Base-by-base conservation (phyloP, 2,329 filamentous ascomycete species). In the Scytalidium lignicola region DNA sequence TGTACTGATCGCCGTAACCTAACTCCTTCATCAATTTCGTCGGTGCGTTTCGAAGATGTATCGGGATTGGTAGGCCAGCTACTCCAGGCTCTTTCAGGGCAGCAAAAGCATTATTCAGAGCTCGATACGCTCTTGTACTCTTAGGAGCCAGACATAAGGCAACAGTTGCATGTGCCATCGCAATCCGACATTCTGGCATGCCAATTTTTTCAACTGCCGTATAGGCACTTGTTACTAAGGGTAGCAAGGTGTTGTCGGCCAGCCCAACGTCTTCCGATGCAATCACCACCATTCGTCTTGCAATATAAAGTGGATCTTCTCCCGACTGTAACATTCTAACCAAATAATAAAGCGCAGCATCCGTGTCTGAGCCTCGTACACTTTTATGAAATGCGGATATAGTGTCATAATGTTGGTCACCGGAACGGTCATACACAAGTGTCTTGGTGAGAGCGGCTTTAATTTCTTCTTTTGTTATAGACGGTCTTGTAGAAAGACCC, bases 361-460 rank as follows among this genome's bases (percentile, higher is more conserved):
- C 88, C 0, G 92, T 69, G 62, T 96, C 85, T 48, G 83, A 86
- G 39, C 93, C 93, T 42, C 93, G 86, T 9, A 97, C 85, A 2
- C 90, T 90, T 63, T 99, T 99, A 76, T 97, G 93, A 60, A 97
- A 93, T 23, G 93, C 93, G 1, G 89, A 95, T 62, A 99, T 97
- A 47, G 88, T 93, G 65, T 99, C 92, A 72, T 97, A 99, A 70
- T 97, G 93, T 65, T 96, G 90, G 68, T 99, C 93, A 46, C 93
- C 92, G 0, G 88, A 88, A 48, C 93, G 83, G 67, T 99, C 93
- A 69, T 97, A 97, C 13, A 97, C 90, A 1, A 97, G 75, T 0
- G 92, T 97, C 64, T 91, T 91, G 2, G 92, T 97, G 9, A 99
- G 75, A 2, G 87, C 80, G 1, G 82, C 74, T 64, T 96, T 96